Conservation (phyloP, 805 yeast species). For the Yamadazyma kitorensis region DNA sequence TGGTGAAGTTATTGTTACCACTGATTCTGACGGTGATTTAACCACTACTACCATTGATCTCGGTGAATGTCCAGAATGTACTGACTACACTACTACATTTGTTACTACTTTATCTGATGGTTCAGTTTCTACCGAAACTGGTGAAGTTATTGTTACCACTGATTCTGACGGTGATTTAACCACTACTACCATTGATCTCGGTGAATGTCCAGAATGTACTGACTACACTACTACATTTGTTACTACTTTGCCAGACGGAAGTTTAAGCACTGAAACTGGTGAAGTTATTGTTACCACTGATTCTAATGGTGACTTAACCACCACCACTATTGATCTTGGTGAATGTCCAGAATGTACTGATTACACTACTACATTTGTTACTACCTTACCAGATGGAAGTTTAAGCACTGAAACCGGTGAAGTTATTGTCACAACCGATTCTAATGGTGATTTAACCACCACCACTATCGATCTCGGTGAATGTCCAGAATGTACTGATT, state of each 20-base stretch:
- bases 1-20: conserved; percentile 14
- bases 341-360: conserved; percentile 11
- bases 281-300: conserved; percentile 14
- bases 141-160: conserved; percentile 14
- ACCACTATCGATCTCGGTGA: conserved; percentile 4
- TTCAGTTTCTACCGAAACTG: conserved; percentile 10
- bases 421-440: conserved; percentile 14
- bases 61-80: conserved; percentile 9
- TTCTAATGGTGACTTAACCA: conserved; percentile 13
- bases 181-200: conserved; percentile 7
- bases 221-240: conserved; percentile 14
- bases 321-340: conserved; percentile 12
- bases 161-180: conserved; percentile 13
- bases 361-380: conserved; percentile 12
- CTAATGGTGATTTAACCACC: conserved; percentile 9
- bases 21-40: conserved; percentile 12
- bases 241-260: conserved; percentile 9
- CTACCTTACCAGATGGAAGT: conserved; percentile 10
- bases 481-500: conserved; percentile 11
- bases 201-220: conserved; percentile 12
- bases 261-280: conserved; percentile 11
- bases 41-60: conserved; percentile 12
- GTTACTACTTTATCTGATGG: conserved; percentile 10
- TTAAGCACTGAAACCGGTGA: conserved; percentile 11
- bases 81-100: conserved; percentile 13